Percentiles rank a stretch among this genome's conserved stretches.
Conservation (phyloP, 108 stramenopile species). For the Nitzschia palea region DNA sequence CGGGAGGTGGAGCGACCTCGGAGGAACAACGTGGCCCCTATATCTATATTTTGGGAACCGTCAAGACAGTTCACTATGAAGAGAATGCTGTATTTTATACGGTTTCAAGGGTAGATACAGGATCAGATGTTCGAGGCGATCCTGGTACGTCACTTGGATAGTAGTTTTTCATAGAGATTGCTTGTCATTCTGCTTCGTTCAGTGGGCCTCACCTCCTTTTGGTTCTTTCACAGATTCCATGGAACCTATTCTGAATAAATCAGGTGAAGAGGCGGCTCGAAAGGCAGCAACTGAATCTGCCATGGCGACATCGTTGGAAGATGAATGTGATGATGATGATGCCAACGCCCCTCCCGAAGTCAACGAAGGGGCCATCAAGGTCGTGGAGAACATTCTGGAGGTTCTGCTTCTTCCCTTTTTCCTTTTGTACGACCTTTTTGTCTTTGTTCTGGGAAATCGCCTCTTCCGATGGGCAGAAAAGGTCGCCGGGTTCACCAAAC, state of each 20-base stretch:
- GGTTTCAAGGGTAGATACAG: slow-evolving; percentile 56
- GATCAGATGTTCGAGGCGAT: slow-evolving; percentile 62
- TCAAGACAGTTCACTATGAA: slow-evolving; percentile 67
- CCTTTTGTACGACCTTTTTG: slow-evolving; percentile 28
- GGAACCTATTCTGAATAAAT: slow-evolving; percentile 39
- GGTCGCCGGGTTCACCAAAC: neutral
- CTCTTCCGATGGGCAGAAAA: slow-evolving; percentile 8
- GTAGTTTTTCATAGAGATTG: no score
- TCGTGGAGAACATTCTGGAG: slow-evolving; percentile 4
- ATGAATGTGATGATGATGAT: slow-evolving; percentile 1
- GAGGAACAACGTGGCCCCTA: slow-evolving; percentile 72
- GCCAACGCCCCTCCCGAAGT: neutral
- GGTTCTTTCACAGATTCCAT: slow-evolving; percentile 37
- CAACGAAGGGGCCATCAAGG: neutral
- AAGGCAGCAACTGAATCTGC: slow-evolving; percentile 35
- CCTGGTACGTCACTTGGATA: slow-evolving; percentile 48
- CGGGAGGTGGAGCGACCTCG: slow-evolving; percentile 41
- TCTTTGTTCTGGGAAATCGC: slow-evolving; percentile 11
- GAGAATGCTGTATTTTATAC: slow-evolving; percentile 79
- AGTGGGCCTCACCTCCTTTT: no score
- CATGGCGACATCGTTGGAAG: slow-evolving; percentile 1
- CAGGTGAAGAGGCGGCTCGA: slow-evolving; percentile 46
- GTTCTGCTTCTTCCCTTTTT: slow-evolving; percentile 26
- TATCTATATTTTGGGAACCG: slow-evolving; percentile 59
- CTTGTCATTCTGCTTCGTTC: no score